Evolutionary conservation across 108 stramenopile genomes (phyloP).

Genomic region (Cyclotella atomus): DNA sequence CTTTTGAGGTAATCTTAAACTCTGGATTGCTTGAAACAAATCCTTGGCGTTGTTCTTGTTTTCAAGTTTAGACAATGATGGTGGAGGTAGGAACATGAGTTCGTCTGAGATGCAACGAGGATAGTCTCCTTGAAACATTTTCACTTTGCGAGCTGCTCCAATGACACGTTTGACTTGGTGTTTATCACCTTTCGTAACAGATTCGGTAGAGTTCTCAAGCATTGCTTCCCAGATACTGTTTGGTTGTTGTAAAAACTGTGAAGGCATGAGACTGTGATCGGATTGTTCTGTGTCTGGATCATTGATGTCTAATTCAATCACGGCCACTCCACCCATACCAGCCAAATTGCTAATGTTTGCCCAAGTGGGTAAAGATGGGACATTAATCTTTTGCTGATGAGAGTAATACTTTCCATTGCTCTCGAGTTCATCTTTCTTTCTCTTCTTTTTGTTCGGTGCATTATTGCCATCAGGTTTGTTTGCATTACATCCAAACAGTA

Average conservation of each 20-base stretch:
- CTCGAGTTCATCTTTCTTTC: conserved; percentile 14
- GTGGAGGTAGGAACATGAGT: conserved; percentile 47
- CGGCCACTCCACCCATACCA: conserved; percentile 52
- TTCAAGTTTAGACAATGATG: background rate
- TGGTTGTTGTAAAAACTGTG: conserved; percentile 1
- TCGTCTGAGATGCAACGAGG: conserved; percentile 45
- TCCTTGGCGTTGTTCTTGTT: conserved; percentile 1
- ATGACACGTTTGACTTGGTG: conserved; percentile 31
- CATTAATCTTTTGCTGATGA: conserved; percentile 6
- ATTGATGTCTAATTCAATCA: conserved; percentile 57
- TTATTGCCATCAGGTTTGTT: background rate
- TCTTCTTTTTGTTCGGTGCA: conserved; percentile 21
- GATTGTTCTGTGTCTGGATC: conserved; percentile 5
- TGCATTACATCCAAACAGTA: conserved; percentile 38
- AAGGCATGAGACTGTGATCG: conserved; percentile 31
- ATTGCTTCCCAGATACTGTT: conserved; percentile 2
- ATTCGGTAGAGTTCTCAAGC: background rate
- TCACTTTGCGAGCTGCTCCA: conserved; percentile 49
- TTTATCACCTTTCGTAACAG: background rate
- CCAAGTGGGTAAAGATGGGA: conserved; percentile 65
- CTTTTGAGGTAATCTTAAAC: conserved; percentile 25
- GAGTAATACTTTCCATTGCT: background rate
- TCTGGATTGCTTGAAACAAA: conserved; percentile 23
- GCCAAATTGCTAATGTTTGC: conserved; percentile 67
- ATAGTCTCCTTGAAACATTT: conserved; percentile 40